Percentiles rank a stretch among this genome's conserved stretches.
Evolutionary conservation across 176 grass and related monocot species (phyloP).

Genomic region (Musa itinerans): DNA sequence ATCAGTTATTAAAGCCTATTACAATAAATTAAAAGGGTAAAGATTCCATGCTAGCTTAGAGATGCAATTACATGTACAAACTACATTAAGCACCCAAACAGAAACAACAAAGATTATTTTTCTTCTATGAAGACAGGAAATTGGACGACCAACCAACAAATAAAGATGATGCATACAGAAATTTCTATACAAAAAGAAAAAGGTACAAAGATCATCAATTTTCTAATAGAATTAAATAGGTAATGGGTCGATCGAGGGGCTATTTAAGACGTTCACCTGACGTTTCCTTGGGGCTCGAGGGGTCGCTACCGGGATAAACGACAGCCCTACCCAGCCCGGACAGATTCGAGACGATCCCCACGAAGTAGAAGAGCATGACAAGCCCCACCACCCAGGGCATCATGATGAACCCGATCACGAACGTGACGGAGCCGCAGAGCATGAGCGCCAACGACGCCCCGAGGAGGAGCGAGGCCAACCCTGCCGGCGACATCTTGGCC

Average conservation of each 20-base stretch:
- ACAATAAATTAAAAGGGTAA: too few relatives aligned
- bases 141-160: background rate
- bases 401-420: constrained; percentile 90
- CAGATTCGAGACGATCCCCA: constrained; percentile 69
- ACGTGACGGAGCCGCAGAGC: constrained; percentile 73
- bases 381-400: constrained; percentile 87
- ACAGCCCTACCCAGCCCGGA: constrained; percentile 49
- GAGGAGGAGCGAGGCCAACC: constrained; percentile 60
- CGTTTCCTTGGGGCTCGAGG: constrained; percentile 13
- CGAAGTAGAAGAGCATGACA: constrained; percentile 55
- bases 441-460: constrained; percentile 80
- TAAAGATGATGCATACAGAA: background rate
- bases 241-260: background rate
- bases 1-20: too few relatives aligned
- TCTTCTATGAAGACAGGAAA: background rate
- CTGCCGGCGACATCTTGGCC: constrained; percentile 41
- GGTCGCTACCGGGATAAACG: constrained; percentile 25
- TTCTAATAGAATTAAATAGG: background rate
- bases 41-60: background rate
- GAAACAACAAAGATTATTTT: background rate
- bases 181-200: background rate
- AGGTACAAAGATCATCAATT: background rate
- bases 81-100: background rate
- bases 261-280: background rate
- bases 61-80: background rate